Conservation (phyloP, 2,329 filamentous ascomycete genomes). For the Trichophaea hybrida region DNA sequence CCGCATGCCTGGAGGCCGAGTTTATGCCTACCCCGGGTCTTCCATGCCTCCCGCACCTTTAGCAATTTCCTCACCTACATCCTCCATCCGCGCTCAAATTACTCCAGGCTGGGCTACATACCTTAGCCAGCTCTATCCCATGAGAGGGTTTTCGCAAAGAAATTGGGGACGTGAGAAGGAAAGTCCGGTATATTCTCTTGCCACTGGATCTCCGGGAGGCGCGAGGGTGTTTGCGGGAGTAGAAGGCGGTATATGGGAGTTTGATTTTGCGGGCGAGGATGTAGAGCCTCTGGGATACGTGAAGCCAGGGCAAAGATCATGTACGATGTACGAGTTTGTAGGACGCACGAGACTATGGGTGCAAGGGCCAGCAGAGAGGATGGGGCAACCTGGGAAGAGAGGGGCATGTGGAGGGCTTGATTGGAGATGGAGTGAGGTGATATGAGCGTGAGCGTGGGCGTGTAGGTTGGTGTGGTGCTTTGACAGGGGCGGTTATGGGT, state of each 20-base stretch:
- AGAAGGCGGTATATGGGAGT: slow-evolving; percentile 15
- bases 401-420: slow-evolving; percentile 7
- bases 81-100: neutral
- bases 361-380: slow-evolving; percentile 4
- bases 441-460: too few species aligned
- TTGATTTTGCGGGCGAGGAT: slow-evolving; percentile 10
- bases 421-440: slow-evolving; percentile 2
- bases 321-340: slow-evolving; percentile 15
- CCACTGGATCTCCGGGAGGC: slow-evolving; percentile 2
- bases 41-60: neutral
- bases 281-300: neutral
- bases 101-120: slow-evolving; percentile 17
- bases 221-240: slow-evolving; percentile 11
- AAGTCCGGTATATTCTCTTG: slow-evolving; percentile 14
- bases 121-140: neutral
- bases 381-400: slow-evolving; percentile 1
- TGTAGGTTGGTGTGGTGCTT: too few species aligned
- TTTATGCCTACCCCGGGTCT: slow-evolving; percentile 27
- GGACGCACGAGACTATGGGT: slow-evolving; percentile 5
- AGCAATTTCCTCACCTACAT: neutral
- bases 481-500: too few species aligned
- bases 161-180: neutral
- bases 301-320: neutral
- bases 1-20: slow-evolving; percentile 36
- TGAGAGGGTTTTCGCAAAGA: neutral